phyloP scores from a whole-genome alignment of 305 asterid genomes.

The Fraxinus angustifolia region DNA sequence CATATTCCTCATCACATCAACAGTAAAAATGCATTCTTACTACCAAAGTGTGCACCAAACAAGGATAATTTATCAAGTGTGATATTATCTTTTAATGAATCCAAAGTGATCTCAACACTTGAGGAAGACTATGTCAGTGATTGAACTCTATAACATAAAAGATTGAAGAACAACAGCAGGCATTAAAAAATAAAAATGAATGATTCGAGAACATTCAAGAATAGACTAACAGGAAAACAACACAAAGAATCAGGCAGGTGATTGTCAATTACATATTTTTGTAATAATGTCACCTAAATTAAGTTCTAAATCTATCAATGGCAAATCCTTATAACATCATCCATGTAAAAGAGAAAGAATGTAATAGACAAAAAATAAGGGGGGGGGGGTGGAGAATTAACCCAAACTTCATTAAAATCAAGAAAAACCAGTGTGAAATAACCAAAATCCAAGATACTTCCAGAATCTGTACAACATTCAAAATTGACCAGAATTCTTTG shows the following conservation, averaged over 20 bases:
- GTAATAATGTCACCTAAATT: not conserved
- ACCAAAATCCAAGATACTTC: not conserved
- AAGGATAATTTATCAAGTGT: not conserved
- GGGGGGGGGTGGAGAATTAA: too few relatives aligned
- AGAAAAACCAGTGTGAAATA: not conserved
- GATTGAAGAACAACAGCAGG: not conserved
- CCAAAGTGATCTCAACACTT: not conserved
- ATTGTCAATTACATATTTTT: not conserved
- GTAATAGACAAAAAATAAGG: too few relatives aligned
- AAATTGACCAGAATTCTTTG: not conserved
- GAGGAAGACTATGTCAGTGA: not conserved
- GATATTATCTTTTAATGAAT: not conserved
- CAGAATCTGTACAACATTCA: not conserved
- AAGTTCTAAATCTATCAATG: not conserved
- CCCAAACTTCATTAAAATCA: not conserved
- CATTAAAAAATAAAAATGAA: not conserved
- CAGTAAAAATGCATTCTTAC: too few relatives aligned
- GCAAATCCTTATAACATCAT: not conserved
- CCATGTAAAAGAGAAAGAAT: not conserved
- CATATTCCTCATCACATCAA: too few relatives aligned
- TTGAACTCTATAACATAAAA: not conserved
- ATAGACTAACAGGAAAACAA: not conserved
- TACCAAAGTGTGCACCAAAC: too few relatives aligned
- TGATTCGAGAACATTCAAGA: not conserved
- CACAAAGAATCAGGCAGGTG: not conserved